These are phyloP conservation scores for Fusarium miscanthi DNA, from an alignment of 2,329 filamentous ascomycete species.

Conservation along the genomic window DNA sequence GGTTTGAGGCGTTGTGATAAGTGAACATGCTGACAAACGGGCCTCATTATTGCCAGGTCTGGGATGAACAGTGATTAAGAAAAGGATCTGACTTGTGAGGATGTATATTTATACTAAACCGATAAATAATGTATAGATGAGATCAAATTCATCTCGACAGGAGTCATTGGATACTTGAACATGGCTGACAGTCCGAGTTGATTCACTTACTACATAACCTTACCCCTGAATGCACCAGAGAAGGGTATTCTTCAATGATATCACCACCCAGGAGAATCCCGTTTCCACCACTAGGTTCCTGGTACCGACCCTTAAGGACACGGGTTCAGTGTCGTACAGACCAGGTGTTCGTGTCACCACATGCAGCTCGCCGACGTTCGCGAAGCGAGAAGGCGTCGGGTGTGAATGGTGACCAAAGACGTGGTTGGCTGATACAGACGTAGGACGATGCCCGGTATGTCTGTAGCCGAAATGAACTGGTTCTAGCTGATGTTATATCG, in stretches of 20 bases:
- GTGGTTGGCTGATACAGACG: constrained; percentile 16
- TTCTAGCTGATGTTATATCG: not conserved
- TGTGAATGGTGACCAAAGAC: constrained; percentile 2
- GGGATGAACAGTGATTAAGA: not conserved
- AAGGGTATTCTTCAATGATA: not conserved
- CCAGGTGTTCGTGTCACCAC: constrained; percentile 29
- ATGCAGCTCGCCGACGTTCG: constrained; percentile 30
- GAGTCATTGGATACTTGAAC: not conserved
- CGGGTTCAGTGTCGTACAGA: constrained; percentile 21
- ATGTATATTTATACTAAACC: not conserved
- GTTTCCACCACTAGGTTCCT: not conserved
- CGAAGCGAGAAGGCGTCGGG: constrained; percentile 39
- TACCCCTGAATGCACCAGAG: not conserved
- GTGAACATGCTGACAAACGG: not conserved
- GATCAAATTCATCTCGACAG: too few relatives aligned
- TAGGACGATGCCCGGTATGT: constrained; percentile 18
- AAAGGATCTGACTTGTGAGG: not conserved
- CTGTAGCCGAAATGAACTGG: constrained; percentile 26
- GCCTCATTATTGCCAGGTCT: not conserved
- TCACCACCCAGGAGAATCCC: not conserved
- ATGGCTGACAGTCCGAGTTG: not conserved
- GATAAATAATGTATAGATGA: not conserved
- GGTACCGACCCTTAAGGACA: not conserved
- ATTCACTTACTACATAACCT: not conserved
- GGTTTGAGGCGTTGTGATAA: not conserved